Evolutionary conservation across 495 filamentous ascomycete genomes (phyloP).

Genomic region (Penicillium herquei): DNA sequence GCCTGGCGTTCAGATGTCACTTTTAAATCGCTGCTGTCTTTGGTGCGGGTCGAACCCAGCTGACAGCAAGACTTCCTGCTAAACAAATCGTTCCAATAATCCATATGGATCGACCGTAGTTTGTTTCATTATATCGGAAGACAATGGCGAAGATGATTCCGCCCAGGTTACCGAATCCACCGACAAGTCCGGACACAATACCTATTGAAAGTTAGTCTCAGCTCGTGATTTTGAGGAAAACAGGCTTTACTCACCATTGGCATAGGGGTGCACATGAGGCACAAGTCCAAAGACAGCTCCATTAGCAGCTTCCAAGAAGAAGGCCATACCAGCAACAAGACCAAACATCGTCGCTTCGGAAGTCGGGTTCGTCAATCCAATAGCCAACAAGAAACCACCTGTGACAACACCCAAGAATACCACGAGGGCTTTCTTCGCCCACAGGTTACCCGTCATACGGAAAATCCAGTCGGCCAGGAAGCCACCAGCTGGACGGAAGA

Average conservation of each 20-base stretch:
- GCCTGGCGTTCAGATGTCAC: neutral
- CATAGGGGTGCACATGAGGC: conserved; percentile 77
- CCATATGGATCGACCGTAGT: conserved; percentile 73
- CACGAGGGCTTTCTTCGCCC: conserved; percentile 76
- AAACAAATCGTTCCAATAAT: conserved; percentile 78
- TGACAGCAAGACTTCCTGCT: conserved; percentile 60
- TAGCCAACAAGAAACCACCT: conserved; percentile 66
- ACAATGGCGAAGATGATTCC: conserved; percentile 84
- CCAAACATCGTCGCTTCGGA: conserved; percentile 68
- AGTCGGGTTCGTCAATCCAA: conserved; percentile 65
- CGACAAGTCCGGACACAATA: conserved; percentile 73
- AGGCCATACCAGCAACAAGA: conserved; percentile 67
- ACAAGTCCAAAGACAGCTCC: conserved; percentile 83
- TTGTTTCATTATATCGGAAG: conserved; percentile 69
- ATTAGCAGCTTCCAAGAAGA: conserved; percentile 84
- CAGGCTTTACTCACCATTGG: conserved; percentile 53
- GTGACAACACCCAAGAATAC: conserved; percentile 59
- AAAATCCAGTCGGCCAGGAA: conserved; percentile 73
- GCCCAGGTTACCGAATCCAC: conserved; percentile 78
- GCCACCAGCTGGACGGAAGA: conserved; percentile 73
- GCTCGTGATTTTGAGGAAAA: too few relatives aligned
- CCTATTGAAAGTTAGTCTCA: conserved; percentile 30
- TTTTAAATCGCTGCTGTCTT: conserved; percentile 20
- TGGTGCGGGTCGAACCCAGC: conserved; percentile 73
- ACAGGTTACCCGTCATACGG: conserved; percentile 56